These are phyloP conservation scores for Solanum tarapatanum DNA, from an alignment of 257 asterid species.

Conservation along the genomic window DNA sequence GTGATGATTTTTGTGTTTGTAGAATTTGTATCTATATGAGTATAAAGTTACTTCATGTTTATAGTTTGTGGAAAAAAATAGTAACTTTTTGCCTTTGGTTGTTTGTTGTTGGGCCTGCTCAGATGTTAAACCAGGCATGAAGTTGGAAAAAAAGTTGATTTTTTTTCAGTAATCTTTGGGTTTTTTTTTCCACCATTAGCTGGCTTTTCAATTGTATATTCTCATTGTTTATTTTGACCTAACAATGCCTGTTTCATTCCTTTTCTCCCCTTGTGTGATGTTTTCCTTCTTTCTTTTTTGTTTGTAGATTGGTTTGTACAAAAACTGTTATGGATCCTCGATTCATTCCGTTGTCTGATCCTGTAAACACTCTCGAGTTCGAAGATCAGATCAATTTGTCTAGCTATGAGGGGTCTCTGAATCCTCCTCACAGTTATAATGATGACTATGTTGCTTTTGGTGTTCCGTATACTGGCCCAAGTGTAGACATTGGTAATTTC, in stretches of 20 bases:
- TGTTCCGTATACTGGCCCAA: slow-evolving; percentile 23
- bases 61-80: not conserved
- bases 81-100: not conserved
- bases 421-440: slow-evolving; percentile 4
- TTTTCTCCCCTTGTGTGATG: not conserved
- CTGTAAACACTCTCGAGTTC: slow-evolving; percentile 17
- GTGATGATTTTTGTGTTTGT: not conserved
- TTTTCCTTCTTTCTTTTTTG: not conserved
- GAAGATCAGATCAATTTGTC: slow-evolving; percentile 29
- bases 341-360: slow-evolving; percentile 17
- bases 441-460: slow-evolving; percentile 35
- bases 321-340: slow-evolving; percentile 44
- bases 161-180: not conserved
- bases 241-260: not conserved
- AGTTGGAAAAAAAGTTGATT: not conserved
- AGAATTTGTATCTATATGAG: not conserved
- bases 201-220: not conserved
- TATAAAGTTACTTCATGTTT: not conserved
- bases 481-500: slow-evolving; percentile 23
- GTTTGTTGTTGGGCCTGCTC: not conserved
- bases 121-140: not conserved
- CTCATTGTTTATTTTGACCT: not conserved
- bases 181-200: not conserved
- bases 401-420: slow-evolving; percentile 29
- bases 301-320: slow-evolving; percentile 13